Evolutionary conservation across 1,284 basidiomycete genomes (phyloP).

Genomic region (Mycena sp.): DNA sequence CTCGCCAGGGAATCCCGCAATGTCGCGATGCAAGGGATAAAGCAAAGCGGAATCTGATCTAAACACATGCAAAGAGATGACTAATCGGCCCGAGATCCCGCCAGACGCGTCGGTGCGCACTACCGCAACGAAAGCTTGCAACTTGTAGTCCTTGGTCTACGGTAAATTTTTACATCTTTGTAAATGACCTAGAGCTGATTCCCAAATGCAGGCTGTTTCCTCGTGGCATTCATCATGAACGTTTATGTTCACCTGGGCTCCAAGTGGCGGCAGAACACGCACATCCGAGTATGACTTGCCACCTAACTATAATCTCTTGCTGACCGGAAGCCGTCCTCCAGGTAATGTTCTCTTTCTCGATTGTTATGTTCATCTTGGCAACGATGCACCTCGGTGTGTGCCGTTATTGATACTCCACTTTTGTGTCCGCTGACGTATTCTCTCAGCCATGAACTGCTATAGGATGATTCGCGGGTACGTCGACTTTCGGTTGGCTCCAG

Average conservation of each 20-base stretch:
- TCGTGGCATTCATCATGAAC: not conserved
- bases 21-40: no score
- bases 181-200: not conserved
- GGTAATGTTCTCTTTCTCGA: slow-evolving; percentile 22
- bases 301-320: not conserved
- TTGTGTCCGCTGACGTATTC: slow-evolving; percentile 48
- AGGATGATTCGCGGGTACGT: slow-evolving; percentile 25
- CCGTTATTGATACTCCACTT: not conserved
- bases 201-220: not conserved
- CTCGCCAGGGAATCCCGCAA: no score
- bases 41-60: no score
- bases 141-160: not conserved
- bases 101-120: no score
- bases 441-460: slow-evolving; percentile 20
- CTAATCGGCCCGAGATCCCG: no score
- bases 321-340: slow-evolving; percentile 15
- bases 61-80: no score
- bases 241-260: not conserved
- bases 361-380: slow-evolving; percentile 30
- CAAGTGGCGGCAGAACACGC: not conserved
- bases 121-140: no score
- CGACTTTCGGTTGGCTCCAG: slow-evolving; percentile 5
- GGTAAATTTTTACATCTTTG: not conserved
- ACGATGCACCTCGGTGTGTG: slow-evolving; percentile 26
- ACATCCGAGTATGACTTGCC: not conserved